A percentile compares a stretch with the other conserved stretches of the same genome.
Conservation (phyloP, 2,329 filamentous ascomycete species). For the Talaromyces marneffei region DNA sequence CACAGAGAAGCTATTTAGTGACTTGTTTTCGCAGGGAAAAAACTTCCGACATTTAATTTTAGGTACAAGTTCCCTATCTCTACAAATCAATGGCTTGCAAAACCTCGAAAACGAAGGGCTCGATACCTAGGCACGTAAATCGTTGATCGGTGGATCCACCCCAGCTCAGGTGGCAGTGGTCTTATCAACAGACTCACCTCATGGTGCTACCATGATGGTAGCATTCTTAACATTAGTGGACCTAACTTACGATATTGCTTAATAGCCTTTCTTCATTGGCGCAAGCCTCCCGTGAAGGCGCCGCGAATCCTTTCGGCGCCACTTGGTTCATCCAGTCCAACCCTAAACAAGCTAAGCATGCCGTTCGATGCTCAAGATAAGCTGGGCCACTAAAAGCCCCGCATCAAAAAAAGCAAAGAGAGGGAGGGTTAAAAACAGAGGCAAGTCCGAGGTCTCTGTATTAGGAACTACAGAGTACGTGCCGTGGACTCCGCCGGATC, state of each 20-base stretch:
- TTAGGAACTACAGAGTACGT: no score
- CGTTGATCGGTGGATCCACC: background rate
- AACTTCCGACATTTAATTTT: no score
- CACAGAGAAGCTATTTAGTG: no score
- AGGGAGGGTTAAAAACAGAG: constrained; percentile 50
- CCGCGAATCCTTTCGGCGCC: background rate
- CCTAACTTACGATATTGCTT: background rate
- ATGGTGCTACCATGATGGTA: no score
- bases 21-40: no score
- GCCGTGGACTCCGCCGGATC: background rate
- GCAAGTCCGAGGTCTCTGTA: constrained; percentile 51
- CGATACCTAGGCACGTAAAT: background rate
- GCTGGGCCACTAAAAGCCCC: background rate
- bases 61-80: background rate
- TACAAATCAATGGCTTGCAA: background rate
- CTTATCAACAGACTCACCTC: background rate
- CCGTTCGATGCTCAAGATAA: background rate
- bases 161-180: background rate
- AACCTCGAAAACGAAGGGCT: background rate
- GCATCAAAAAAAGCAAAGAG: background rate
- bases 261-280: background rate
- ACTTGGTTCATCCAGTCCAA: background rate
- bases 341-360: background rate
- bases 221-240: background rate
- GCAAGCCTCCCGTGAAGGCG: background rate